A percentile compares a stretch with the other conserved stretches of the same genome.
Evolutionary conservation across 108 stramenopile species (phyloP).

Genomic region (Asterionellopsis glacialis): DNA sequence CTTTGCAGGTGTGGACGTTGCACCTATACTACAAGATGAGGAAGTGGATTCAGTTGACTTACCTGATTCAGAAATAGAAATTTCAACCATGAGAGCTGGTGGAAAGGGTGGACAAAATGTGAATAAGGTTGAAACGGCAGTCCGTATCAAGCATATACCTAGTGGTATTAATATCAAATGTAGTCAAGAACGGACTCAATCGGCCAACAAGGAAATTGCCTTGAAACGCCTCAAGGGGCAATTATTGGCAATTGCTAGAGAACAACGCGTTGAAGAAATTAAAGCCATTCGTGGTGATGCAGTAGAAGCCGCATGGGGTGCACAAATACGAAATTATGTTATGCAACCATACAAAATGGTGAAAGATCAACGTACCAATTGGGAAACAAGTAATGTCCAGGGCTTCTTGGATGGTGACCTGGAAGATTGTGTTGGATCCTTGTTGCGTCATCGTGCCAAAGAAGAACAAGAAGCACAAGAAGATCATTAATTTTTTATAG

Average conservation of each 20-base stretch:
- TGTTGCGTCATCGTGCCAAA: constrained; percentile 44
- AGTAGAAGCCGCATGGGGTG: constrained; percentile 90
- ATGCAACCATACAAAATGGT: constrained; percentile 97
- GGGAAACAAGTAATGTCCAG: constrained; percentile 78
- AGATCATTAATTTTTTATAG: no score
- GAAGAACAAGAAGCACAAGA: constrained; percentile 32
- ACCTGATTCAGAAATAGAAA: constrained; percentile 76
- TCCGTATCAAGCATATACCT: constrained; percentile 96
- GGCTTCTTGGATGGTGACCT: constrained; percentile 87
- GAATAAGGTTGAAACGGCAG: constrained; percentile 98
- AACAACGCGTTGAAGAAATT: constrained; percentile 60
- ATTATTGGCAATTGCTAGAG: constrained; percentile 67
- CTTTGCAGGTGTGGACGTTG: constrained; percentile 93
- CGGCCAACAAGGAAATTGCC: constrained; percentile 82
- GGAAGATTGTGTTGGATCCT: constrained; percentile 71
- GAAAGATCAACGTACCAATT: constrained; percentile 90
- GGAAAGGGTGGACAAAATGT: constrained; percentile 99
- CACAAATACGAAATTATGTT: constrained; percentile 97
- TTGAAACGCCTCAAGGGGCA: constrained; percentile 84
- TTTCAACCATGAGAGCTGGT: constrained; percentile 81
- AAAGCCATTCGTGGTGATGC: constrained; percentile 75
- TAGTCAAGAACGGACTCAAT: constrained; percentile 94
- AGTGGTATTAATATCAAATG: constrained; percentile 89
- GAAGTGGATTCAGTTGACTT: constrained; percentile 58
- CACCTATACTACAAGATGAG: constrained; percentile 79